These are phyloP conservation scores for Chlorella sp. DNA, from an alignment of 139 green algal genomes.

Conservation along the genomic window DNA sequence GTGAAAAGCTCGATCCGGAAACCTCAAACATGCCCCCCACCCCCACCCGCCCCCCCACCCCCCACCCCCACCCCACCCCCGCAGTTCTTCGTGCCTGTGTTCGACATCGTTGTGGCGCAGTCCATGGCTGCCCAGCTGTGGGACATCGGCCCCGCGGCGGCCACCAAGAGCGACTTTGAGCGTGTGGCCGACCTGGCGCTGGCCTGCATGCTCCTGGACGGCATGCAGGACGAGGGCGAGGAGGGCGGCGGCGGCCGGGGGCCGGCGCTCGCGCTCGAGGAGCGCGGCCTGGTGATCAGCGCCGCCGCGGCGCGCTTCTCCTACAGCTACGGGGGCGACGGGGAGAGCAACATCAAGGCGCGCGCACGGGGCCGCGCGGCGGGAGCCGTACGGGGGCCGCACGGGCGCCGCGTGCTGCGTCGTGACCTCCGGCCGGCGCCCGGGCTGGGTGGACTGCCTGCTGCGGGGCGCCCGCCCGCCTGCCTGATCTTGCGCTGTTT, in stretches of 20 bases:
- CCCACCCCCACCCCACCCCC: not conserved
- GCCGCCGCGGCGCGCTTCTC: constrained; percentile 60
- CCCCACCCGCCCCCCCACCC: not conserved
- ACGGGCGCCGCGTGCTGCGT: too few species aligned
- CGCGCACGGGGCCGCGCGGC: not conserved
- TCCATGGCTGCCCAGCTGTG: constrained; percentile 31
- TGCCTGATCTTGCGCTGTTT: too few species aligned
- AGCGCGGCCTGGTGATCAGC: constrained; percentile 59
- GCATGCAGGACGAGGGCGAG: constrained; percentile 23
- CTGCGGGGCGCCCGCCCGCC: too few species aligned
- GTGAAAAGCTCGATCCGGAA: too few species aligned
- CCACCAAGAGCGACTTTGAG: constrained; percentile 42
- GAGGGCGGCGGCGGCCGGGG: not conserved
- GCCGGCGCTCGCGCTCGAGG: constrained; percentile 46
- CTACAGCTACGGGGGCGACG: constrained; percentile 65
- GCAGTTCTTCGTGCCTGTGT: constrained; percentile 47
- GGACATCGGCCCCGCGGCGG: not conserved
- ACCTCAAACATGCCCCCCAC: not conserved
- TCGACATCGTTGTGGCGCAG: constrained; percentile 18
- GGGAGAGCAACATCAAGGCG: constrained; percentile 56
- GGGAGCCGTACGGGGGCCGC: too few species aligned
- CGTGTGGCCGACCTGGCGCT: constrained; percentile 51
- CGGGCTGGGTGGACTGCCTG: too few species aligned
- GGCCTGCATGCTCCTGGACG: constrained; percentile 31
- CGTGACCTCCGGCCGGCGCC: too few species aligned